Evolutionary conservation across 805 yeast genomes (phyloP).

Genomic region (Kodamaea kaohsiungensis): DNA sequence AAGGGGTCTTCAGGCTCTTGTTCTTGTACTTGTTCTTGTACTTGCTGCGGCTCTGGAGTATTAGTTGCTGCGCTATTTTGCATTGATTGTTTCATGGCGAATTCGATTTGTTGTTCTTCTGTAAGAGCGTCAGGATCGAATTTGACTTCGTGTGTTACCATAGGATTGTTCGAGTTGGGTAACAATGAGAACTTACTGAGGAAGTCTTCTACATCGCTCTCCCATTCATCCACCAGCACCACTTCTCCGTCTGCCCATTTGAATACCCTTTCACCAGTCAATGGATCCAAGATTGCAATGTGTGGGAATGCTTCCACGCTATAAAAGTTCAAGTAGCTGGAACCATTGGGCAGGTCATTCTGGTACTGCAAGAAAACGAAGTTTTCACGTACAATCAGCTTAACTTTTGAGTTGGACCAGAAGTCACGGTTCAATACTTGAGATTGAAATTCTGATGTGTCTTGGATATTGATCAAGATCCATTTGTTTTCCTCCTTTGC

Average conservation of each 20-base stretch:
- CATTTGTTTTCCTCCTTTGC: conserved; percentile 72
- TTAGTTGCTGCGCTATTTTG: conserved; percentile 22
- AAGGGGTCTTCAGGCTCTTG: conserved; percentile 40
- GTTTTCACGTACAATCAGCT: conserved; percentile 60
- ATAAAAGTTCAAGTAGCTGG: conserved; percentile 69
- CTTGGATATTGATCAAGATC: conserved; percentile 88
- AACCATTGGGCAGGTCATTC: conserved; percentile 73
- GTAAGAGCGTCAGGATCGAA: conserved; percentile 66
- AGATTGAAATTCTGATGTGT: conserved; percentile 79
- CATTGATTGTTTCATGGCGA: conserved; percentile 71
- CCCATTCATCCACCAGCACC: conserved; percentile 61
- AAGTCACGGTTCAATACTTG: conserved; percentile 91
- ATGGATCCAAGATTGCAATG: conserved; percentile 88
- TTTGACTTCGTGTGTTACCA: conserved; percentile 57
- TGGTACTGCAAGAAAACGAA: conserved; percentile 88
- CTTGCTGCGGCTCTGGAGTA: conserved; percentile 6
- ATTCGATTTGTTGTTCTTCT: conserved; percentile 81
- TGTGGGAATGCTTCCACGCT: conserved; percentile 77
- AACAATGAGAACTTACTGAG: conserved; percentile 63
- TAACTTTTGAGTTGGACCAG: conserved; percentile 75
- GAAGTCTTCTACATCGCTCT: conserved; percentile 70
- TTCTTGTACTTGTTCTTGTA: background rate
- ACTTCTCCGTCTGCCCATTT: conserved; percentile 68
- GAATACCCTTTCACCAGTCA: conserved; percentile 88
- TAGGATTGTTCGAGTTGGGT: conserved; percentile 64